Conservation (phyloP, 2,329 filamentous ascomycete genomes). For the Graphilbum fragrans region DNA sequence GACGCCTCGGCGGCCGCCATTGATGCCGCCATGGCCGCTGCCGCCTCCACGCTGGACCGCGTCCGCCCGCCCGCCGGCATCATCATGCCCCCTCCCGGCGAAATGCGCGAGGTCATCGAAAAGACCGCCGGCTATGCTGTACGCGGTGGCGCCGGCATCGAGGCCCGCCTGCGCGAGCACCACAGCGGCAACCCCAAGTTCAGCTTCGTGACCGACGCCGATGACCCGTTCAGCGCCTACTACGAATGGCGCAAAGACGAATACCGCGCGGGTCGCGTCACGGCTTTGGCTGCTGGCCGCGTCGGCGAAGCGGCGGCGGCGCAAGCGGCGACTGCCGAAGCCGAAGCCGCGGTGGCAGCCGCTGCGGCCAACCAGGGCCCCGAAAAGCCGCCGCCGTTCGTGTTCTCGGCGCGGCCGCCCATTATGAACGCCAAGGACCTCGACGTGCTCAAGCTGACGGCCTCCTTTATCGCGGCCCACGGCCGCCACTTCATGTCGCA, state of each 20-base stretch:
- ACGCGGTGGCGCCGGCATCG: conserved; percentile 55
- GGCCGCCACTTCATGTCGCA: conserved; percentile 86
- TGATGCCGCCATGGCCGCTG: conserved; percentile 35
- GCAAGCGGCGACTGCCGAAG: conserved; percentile 16
- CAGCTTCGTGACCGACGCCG: conserved; percentile 69
- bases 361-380: conserved; percentile 57
- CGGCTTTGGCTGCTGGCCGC: conserved; percentile 63
- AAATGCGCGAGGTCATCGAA: conserved; percentile 75
- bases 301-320: conserved; percentile 46
- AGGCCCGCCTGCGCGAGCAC: conserved; percentile 77
- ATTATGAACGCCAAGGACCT: conserved; percentile 94
- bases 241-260: conserved; percentile 87
- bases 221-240: conserved; percentile 77
- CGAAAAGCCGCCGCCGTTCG: conserved; percentile 72
- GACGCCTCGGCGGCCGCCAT: conserved; percentile 3
- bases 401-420: conserved; percentile 93
- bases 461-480: conserved; percentile 85
- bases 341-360: conserved; percentile 16
- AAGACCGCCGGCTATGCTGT: conserved; percentile 91
- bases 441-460: conserved; percentile 62
- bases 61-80: conserved; percentile 72
- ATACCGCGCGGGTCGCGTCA: conserved; percentile 73
- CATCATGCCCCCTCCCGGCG: conserved; percentile 73
- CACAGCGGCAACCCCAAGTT: conserved; percentile 81
- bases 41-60: conserved; percentile 42